phyloP scores from a whole-genome alignment of 2,329 filamentous ascomycete species.

The Trichoderma gracile region DNA sequence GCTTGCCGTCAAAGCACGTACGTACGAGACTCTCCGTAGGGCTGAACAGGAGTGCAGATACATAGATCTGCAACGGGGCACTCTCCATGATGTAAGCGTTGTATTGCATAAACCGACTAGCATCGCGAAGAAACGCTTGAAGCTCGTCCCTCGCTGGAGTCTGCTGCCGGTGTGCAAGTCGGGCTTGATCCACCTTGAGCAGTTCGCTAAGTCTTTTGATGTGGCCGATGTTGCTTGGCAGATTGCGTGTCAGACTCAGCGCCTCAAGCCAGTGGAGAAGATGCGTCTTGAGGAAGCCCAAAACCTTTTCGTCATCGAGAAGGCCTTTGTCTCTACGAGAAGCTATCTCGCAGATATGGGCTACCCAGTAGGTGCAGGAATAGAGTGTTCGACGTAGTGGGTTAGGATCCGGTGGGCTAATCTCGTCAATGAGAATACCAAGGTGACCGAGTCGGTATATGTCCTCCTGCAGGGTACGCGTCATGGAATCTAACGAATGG shows the following conservation, averaged over 20 bases:
- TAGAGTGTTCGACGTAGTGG: constrained; percentile 28
- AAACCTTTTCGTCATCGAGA: not conserved
- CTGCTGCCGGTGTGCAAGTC: not conserved
- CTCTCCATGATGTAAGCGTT: not conserved
- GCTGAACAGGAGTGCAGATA: not conserved
- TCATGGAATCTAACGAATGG: constrained; percentile 30
- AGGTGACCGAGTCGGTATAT: constrained; percentile 37
- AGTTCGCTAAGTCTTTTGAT: not conserved
- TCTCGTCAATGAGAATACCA: constrained; percentile 23
- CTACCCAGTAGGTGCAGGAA: constrained; percentile 30
- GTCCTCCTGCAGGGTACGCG: constrained; percentile 37
- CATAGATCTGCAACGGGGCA: not conserved
- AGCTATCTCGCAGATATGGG: constrained; percentile 25
- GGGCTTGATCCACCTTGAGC: not conserved
- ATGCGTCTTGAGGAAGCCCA: not conserved
- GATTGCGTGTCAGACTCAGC: not conserved
- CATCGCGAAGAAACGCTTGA: not conserved
- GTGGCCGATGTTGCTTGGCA: not conserved
- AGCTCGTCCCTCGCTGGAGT: not conserved
- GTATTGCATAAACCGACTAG: not conserved
- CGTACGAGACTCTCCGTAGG: not conserved
- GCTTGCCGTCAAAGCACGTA: not conserved
- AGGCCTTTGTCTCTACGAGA: rapidly evolving
- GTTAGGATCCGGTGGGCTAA: constrained; percentile 24
- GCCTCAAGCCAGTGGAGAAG: constrained; percentile 19